These are phyloP conservation scores for Plasmodium berghei DNA, from an alignment of 169 alveolate genomes.

Conservation along the genomic window DNA sequence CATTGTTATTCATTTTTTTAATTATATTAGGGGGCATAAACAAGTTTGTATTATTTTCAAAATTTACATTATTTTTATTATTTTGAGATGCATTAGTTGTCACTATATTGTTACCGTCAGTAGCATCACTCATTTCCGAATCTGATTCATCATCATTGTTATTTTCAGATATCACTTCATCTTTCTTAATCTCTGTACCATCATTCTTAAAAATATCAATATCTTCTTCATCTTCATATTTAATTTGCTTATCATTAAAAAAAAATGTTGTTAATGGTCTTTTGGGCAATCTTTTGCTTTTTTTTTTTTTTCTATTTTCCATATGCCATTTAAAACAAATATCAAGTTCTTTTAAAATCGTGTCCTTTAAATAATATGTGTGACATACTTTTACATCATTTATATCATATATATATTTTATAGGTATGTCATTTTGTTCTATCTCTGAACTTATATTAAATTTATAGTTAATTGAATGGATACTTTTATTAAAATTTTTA, in stretches of 20 bases:
- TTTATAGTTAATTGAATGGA: constrained; percentile 64
- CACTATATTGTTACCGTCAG: not conserved
- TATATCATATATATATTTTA: constrained; percentile 68
- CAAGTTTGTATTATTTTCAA: constrained; percentile 6
- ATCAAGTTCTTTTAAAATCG: constrained; percentile 38
- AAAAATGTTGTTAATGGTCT: constrained; percentile 47
- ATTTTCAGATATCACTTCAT: not conserved
- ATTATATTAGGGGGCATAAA: constrained; percentile 9
- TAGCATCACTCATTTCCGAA: not conserved
- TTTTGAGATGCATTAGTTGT: not conserved
- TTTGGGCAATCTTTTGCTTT: constrained; percentile 57
- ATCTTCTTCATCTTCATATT: constrained; percentile 32
- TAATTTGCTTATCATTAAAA: constrained; percentile 11
- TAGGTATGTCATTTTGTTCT: constrained; percentile 79
- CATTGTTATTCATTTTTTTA: constrained; percentile 11
- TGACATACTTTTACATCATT: constrained; percentile 30
- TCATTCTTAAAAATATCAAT: constrained; percentile 59
- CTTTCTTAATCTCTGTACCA: constrained; percentile 6
- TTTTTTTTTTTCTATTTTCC: constrained; percentile 65
- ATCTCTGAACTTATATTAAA: constrained; percentile 78
- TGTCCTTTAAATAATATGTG: constrained; percentile 16
- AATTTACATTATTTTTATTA: not conserved
- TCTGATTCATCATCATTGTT: not conserved
- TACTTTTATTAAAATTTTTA: constrained; percentile 57
- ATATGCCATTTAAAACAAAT: constrained; percentile 71